phyloP scores from a whole-genome alignment of 148 eudicot species.

The Chenopodium berlandieri region DNA sequence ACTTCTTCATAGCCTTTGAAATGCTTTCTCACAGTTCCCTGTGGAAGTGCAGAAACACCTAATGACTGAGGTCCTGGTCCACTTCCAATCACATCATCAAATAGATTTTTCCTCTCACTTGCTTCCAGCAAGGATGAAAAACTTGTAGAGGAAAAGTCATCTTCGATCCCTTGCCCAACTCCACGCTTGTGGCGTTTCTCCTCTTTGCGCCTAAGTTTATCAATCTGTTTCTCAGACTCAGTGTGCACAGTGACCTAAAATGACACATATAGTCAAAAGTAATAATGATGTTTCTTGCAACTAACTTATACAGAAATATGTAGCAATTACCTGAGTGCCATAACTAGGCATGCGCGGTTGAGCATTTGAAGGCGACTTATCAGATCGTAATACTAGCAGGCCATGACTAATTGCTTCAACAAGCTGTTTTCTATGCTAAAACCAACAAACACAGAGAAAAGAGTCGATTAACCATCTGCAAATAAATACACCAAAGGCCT shows the following conservation, averaged over 20 bases:
- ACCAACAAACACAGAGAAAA: conserved; percentile 8
- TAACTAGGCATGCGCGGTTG: conserved; percentile 93
- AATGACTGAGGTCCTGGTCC: conserved; percentile 57
- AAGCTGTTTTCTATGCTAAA: conserved; percentile 86
- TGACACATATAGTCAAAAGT: neutral
- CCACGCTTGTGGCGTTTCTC: conserved; percentile 88
- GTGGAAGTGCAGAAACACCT: conserved; percentile 78
- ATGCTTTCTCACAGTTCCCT: conserved; percentile 91
- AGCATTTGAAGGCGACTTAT: conserved; percentile 53
- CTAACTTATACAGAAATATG: neutral
- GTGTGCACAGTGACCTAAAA: conserved; percentile 90
- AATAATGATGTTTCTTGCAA: neutral
- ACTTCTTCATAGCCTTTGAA: conserved; percentile 98
- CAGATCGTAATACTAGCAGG: conserved; percentile 57
- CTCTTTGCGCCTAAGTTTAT: conserved; percentile 97
- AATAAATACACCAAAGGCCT: neutral
- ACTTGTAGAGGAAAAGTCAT: conserved; percentile 49
- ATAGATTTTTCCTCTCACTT: conserved; percentile 76
- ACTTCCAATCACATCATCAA: conserved; percentile 87
- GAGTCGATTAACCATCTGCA: conserved; percentile 5
- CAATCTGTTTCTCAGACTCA: conserved; percentile 79
- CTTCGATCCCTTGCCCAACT: conserved; percentile 66
- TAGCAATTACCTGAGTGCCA: conserved; percentile 75
- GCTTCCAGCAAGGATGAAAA: conserved; percentile 89
- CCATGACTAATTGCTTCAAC: conserved; percentile 82